Base-by-base conservation (phyloP, 129 eudicot genomes). In the Tagetes patula region DNA sequence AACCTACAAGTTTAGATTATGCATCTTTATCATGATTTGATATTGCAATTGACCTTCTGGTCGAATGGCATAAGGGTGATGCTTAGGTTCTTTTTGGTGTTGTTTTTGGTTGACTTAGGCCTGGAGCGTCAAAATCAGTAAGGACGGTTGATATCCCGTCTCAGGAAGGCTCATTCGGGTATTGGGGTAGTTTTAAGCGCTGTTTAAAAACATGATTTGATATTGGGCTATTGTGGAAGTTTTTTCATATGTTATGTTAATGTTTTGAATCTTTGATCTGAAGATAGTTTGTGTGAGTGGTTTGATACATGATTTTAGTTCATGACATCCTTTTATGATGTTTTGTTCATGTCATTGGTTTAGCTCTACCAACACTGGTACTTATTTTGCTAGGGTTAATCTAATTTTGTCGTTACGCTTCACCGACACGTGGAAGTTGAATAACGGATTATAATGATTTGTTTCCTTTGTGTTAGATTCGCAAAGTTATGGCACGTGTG, bases 391-490 rank as follows among this genome's bases (percentile, higher is more conserved):
- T 3, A 52, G 27, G 67, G 37, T 72, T 43, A 42, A 5, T 43
- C 60, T 60, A 14, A 8, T 33, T 72, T 42, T 60, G 77, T 13
- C 31, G 60, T 46, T 41, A 52, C 12, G 53, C 11, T 77, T 69
- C 69, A 58, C 45, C 14, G 11, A 37, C 70, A 38, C 33, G 9
- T 37, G 39, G 70, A 39, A 69, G 48, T 71, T 50, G 64, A 47
- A 50, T 69, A 58, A 48, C 27, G 34, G 43, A 31, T 48, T 59
- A 48, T 41, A n/a, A 39, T 31, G 54, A 45, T 41, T 65, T 37
- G 66, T 52, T 75, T 52, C 27, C 7, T 10, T 41, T 75, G 36
- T 54, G 58, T 75, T 66, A 66, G 66, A 53, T 64, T 64, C 33
- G 31, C 60, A 10, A 59, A 43, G 58, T 13, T 72, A 71, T 42